Evolutionary conservation across 306 rosid genomes (phyloP).

Genomic region (Parietaria judaica): DNA sequence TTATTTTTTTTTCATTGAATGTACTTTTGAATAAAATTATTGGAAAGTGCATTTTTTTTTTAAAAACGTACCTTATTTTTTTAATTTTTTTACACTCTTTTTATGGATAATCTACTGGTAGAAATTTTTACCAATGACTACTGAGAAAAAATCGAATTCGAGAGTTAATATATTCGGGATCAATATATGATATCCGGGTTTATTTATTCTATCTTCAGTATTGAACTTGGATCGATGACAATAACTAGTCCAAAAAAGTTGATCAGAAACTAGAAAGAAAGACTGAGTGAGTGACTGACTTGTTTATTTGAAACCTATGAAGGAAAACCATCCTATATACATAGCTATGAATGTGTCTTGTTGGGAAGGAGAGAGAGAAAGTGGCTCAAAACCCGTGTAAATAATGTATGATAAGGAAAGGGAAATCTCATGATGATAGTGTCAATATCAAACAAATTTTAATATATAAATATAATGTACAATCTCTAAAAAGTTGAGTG

Average conservation of each 20-base stretch:
- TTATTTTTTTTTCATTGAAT: no score
- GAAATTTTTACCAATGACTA: no score
- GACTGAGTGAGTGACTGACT: conserved; percentile 13
- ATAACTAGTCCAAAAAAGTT: conserved; percentile 24
- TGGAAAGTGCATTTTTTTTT: no score
- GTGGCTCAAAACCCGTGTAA: conserved; percentile 28
- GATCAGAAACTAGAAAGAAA: conserved; percentile 18
- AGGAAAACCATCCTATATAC: conserved; percentile 13
- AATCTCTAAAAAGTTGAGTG: conserved; percentile 54
- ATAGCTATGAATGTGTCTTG: neutral
- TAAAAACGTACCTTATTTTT: no score
- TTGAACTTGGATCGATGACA: conserved; percentile 25
- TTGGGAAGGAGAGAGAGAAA: conserved; percentile 19
- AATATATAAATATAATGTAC: conserved; percentile 14
- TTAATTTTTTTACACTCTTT: no score
- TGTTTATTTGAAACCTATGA: conserved; percentile 24
- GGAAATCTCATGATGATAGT: conserved; percentile 76
- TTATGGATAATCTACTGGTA: no score
- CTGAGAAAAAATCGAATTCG: no score
- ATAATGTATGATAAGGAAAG: conserved; percentile 77
- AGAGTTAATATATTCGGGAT: no score
- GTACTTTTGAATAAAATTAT: no score
- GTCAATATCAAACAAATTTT: conserved; percentile 77
- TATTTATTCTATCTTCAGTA: no score
- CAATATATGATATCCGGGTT: no score